Base-by-base conservation (phyloP, 1,284 basidiomycete genomes). In the Sphaerobolus stellatus region DNA sequence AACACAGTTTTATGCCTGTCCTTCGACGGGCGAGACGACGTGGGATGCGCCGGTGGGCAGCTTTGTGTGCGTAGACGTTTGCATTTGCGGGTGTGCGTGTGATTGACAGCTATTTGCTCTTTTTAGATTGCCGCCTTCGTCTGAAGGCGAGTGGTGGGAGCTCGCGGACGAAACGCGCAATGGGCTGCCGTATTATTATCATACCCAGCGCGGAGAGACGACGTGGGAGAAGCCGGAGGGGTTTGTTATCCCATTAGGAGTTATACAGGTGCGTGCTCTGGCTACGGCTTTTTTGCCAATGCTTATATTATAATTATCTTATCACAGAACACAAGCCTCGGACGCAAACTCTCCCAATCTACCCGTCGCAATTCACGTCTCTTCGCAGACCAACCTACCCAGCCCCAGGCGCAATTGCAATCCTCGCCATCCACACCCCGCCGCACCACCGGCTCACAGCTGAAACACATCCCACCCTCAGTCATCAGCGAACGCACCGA, bases 71-170 rank as follows among this genome's bases (percentile, higher is more conserved):
- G 84, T 75, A 18, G 2, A 16, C 34, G 33, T 7, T 31, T 29
- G 40, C 30, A 30, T 25, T 29, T 38, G 6, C n/a, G 11, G 25
- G 18, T 20, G 13, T 25, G 13, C 31, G 22, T 43, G 16, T 29
- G 30, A 22, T 22, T 48, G 4, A 38, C 43, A 46, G 1, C 20
- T 14, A n/a, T 28, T 8, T 34, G 22, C n/a, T 18, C 27, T 29
- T n/a, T 43, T 27, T 50, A 91, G 88, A 44, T 75, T 98, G 31
- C 94, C 94, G 24, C 89, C 91, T 6, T 89, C 79, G 57, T 78
- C 82, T 3, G 84, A 90, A 30, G 94, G 94, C 45, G 92, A 96
- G 68, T 98, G 94, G 94, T 96, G 94, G 92, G 93, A 97, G 70
- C 79, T 97, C 59, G 77, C 80, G 41, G 94, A 96, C 69, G 85